Evolutionary conservation across 75 land plant species (phyloP), one percentile per base, ranked within the genome.

Genomic region (Adiantum capillusveneris): DNA sequence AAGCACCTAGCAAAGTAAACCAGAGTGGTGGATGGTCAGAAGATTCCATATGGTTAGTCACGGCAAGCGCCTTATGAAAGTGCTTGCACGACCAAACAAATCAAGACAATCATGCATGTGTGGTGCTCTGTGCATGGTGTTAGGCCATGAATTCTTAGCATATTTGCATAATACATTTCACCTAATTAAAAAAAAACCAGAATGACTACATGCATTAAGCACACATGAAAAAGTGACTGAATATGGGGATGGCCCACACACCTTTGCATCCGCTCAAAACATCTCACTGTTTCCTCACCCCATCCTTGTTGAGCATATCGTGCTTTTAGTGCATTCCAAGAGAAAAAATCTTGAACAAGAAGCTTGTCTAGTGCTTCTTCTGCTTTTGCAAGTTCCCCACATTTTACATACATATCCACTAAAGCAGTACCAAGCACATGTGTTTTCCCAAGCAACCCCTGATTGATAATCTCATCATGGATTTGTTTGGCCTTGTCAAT

Each of bases 311-410:
- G 71, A 1, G 64, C 58, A 66, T 61, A 70, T 53, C 74, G 74
- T 26, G 69, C 57, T 37, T 70, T 74, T 70, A 79, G 53, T 16
- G 71, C 71, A 9, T 60, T 75, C 78, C 74, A 79, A 20, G 82
- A 30, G 1, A 65, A 67, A 7, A 28, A 50, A 60, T 26, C 53
- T 26, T 37, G 42, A 9, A 16, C 0, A 19, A 64, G 63, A 24
- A 74, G 62, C 39, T 59, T 59, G 44, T 74, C 74, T 44, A 79
- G 74, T 46, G 70, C 11, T n/a, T 49, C 11, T 12, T 63, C 16
- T 24, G 82, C 82, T 24, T 11, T 26, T n/a, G 22, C 19, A 59
- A 65, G 37, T 11, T 34, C 55, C 24, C 66, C 75, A 55, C 69
- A 71, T 13, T 21, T 53, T 14, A 45, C 22, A 51, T 79, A 79